Base-by-base conservation (phyloP, 345 rosid genomes). In the Moricandia arvensis region DNA sequence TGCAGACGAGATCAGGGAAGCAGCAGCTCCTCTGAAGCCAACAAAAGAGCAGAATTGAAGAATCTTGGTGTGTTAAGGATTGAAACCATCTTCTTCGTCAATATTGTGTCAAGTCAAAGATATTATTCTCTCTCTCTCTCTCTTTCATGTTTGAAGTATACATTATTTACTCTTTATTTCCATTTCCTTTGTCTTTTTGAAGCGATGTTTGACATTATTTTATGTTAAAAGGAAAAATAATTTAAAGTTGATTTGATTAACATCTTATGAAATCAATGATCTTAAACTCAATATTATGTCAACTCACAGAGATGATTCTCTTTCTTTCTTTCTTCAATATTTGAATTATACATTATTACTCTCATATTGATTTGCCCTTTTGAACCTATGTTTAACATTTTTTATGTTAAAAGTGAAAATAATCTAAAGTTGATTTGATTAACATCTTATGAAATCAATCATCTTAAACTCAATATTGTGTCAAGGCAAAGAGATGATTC, bases 1-100 rank as follows among this genome's bases (percentile, higher is more conserved):
- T 7, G 88, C 86, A 2, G 95, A 90, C 34, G 96, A 93, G 82
- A 87, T 89, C 62, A 93, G 89, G 81, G 93, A 93, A 83, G 45
- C 77, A 53, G 12, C 58, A 13, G 83, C 93, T 12, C 54, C 96
- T n/a, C n/a, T n/a, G 9, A 93, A 87, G 80, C 82, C 84, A 13
- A 77, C 81, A 6, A 91, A 86, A 21, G 83, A 87, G 54, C 78
- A 87, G 79, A 86, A 80, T 81, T 86, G 83, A 83, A 63, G 53
- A 30, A 26, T 53, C 54, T 34, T 53, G 4, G 27, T 51, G 53
- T 35, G 59, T 65, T 66, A 57, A 66, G 66, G 41, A 57, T 53
- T 73, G 47, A 63, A 63, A 73, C 18, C 60, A 57, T 57, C 35
- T 30, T 30, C 27, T 41, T 38, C 59, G 18, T 57, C 66, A 65